Evolutionary conservation across 768 basidiomycete genomes (phyloP).

Genomic region (Rossbeevera mucosa): DNA sequence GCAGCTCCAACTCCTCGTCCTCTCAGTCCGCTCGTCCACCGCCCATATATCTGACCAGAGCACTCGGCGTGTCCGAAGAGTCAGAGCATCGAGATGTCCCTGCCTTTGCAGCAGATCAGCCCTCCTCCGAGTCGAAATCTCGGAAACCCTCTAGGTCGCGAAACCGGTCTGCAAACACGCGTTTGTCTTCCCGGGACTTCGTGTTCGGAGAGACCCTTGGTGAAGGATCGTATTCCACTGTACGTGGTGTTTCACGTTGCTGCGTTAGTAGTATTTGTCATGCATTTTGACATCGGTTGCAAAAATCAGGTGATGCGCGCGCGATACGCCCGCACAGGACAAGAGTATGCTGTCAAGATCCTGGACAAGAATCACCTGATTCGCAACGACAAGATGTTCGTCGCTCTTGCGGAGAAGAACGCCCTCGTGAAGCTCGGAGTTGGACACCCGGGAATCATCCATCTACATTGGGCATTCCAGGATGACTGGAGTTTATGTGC

Average conservation of each 20-base stretch:
- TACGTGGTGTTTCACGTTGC: slow-evolving; percentile 34
- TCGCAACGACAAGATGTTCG: slow-evolving; percentile 71
- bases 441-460: slow-evolving; percentile 78
- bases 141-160: slow-evolving; percentile 36
- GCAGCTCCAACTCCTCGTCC: slow-evolving; percentile 45
- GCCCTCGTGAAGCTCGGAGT: slow-evolving; percentile 60
- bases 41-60: slow-evolving; percentile 54
- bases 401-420: slow-evolving; percentile 78
- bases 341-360: slow-evolving; percentile 73
- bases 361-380: slow-evolving; percentile 81
- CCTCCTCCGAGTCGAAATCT: slow-evolving; percentile 40
- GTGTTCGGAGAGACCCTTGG: slow-evolving; percentile 68
- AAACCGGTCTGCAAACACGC: slow-evolving; percentile 44
- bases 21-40: slow-evolving; percentile 35
- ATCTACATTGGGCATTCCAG: slow-evolving; percentile 80
- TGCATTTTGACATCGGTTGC: background rate
- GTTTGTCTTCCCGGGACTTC: slow-evolving; percentile 56
- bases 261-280: slow-evolving; percentile 1
- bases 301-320: slow-evolving; percentile 51
- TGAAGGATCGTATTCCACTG: slow-evolving; percentile 82
- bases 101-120: slow-evolving; percentile 5
- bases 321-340: slow-evolving; percentile 49
- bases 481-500: slow-evolving; percentile 80
- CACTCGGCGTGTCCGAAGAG: slow-evolving; percentile 42
- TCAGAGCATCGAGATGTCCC: slow-evolving; percentile 13